phyloP scores from a whole-genome alignment of 2,329 filamentous ascomycete genomes.

The Phyllachora maydis region DNA sequence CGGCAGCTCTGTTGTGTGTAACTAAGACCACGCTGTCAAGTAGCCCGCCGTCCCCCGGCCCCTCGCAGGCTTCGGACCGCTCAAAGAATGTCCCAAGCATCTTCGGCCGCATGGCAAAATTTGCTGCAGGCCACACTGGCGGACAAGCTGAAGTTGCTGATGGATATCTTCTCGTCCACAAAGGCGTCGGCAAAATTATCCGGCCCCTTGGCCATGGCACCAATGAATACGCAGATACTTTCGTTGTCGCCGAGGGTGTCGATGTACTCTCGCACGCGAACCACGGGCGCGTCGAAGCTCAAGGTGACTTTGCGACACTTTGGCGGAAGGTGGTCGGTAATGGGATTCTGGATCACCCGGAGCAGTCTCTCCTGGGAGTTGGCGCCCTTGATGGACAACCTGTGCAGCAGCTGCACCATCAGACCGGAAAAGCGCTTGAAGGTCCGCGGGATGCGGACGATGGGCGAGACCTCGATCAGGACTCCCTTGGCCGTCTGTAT shows the following conservation, averaged over 20 bases:
- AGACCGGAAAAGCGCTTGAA: constrained; percentile 98
- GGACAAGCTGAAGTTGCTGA: constrained; percentile 94
- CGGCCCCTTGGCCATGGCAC: constrained; percentile 92
- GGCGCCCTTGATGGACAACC: constrained; percentile 86
- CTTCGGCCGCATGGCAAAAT: constrained; percentile 95
- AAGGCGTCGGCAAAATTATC: constrained; percentile 89
- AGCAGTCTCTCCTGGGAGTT: constrained; percentile 95
- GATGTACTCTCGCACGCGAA: constrained; percentile 78
- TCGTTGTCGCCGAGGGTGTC: constrained; percentile 59
- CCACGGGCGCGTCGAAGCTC: constrained; percentile 78
- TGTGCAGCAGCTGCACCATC: constrained; percentile 95
- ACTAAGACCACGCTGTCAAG: no score
- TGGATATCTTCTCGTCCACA: constrained; percentile 93
- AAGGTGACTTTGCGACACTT: constrained; percentile 97
- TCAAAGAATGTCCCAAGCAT: constrained; percentile 87
- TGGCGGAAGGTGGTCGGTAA: constrained; percentile 86
- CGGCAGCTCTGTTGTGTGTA: constrained; percentile 4
- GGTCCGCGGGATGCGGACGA: constrained; percentile 88
- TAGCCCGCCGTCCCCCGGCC: no score
- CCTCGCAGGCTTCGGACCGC: constrained; percentile 1
- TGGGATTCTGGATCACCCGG: constrained; percentile 94
- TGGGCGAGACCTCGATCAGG: constrained; percentile 93
- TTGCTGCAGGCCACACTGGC: constrained; percentile 98
- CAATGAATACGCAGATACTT: constrained; percentile 94
- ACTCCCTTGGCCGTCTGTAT: constrained; percentile 96